Evolutionary conservation across 768 basidiomycete genomes (phyloP), one percentile per base, ranked within the genome.

Genomic region (Suillus lakei): DNA sequence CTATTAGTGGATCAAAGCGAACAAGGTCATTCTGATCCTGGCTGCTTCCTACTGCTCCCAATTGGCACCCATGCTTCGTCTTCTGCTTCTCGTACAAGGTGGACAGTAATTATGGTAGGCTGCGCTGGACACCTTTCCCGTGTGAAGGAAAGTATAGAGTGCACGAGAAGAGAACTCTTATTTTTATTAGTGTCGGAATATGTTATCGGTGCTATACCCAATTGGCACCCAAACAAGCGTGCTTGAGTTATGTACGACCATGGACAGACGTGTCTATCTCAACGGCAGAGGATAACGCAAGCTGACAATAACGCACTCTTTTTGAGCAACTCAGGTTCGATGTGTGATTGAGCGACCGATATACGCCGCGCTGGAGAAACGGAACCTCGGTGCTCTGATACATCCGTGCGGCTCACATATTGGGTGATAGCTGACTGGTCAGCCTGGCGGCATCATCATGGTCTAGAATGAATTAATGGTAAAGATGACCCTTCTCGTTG

Each of bases 401-500:
- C 15, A 15, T 50, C 2, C n/a, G 21, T 23, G 13, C 13, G n/a
- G n/a, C n/a, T 54, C 46, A 48, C 12, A 18, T 16, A 44, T 51
- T 26, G 46, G 12, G n/a, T 48, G 23, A 50, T 12, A 28, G 23
- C 13, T 26, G 23, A 50, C 48, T 6, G 21, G n/a, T 46, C 23
- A 26, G 46, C 23, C 12, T 26, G 15, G 46, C n/a, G 21, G 44
- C n/a, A 48, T 48, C 5, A 7, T 48, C 23, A 26, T 50, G 48
- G 13, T 50, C 48, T 50, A 55, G 82, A 81, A 61, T 69, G n/a
- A n/a, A n/a, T n/a, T 91, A 63, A 79, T 88, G 55, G 88, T 88
- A 54, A 82, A 83, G 61, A 88, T 85, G 0, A 80, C 83, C 53
- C 69, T 79, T 8, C 81, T 91, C 26, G 87, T 87, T 13, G 77